A percentile compares a stretch with the other conserved stretches of the same genome.
These are phyloP conservation scores for Pythium vanterpoolii DNA, from an alignment of 352 stramenopile genomes.

Conservation along the genomic window DNA sequence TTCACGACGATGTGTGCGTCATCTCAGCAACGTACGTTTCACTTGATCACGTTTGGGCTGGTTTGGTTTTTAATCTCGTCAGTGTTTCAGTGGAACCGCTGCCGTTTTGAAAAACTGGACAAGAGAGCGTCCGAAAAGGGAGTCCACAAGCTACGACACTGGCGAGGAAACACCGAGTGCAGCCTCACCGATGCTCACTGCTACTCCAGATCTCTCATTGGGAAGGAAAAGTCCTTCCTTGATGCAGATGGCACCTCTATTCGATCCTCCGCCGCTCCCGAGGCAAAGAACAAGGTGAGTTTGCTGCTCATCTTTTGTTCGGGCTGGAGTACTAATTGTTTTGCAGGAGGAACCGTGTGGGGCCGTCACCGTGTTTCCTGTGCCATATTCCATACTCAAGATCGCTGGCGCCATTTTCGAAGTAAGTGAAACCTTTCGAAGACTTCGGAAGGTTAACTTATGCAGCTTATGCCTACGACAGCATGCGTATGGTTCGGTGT, in stretches of 20 bases:
- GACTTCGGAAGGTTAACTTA: background rate
- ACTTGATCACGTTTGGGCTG: background rate
- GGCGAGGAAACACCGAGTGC: constrained; percentile 31
- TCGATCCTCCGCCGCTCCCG: constrained; percentile 13
- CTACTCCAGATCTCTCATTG: constrained; percentile 33
- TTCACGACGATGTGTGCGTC: constrained; percentile 97
- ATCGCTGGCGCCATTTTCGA: constrained; percentile 93
- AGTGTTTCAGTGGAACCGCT: constrained; percentile 52
- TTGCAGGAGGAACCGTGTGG: constrained; percentile 41
- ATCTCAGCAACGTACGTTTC: constrained; percentile 90
- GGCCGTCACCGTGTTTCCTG: constrained; percentile 87
- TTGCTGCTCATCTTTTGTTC: background rate
- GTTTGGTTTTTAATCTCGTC: background rate
- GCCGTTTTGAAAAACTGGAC: constrained; percentile 75
- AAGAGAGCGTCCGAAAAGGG: constrained; percentile 32
- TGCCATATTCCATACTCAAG: constrained; percentile 98
- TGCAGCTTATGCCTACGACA: constrained; percentile 20
- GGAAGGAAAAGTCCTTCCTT: constrained; percentile 46
- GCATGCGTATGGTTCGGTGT: constrained; percentile 97
- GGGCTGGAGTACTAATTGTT: background rate
- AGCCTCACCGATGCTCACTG: constrained; percentile 34
- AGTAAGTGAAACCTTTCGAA: constrained; percentile 38
- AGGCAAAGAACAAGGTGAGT: constrained; percentile 18
- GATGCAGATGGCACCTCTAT: constrained; percentile 26
- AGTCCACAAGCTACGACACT: constrained; percentile 40